Percentiles rank a stretch among this genome's conserved stretches.
Conservation (phyloP, 2,329 filamentous ascomycete genomes). For the Penicillium oxalicum region DNA sequence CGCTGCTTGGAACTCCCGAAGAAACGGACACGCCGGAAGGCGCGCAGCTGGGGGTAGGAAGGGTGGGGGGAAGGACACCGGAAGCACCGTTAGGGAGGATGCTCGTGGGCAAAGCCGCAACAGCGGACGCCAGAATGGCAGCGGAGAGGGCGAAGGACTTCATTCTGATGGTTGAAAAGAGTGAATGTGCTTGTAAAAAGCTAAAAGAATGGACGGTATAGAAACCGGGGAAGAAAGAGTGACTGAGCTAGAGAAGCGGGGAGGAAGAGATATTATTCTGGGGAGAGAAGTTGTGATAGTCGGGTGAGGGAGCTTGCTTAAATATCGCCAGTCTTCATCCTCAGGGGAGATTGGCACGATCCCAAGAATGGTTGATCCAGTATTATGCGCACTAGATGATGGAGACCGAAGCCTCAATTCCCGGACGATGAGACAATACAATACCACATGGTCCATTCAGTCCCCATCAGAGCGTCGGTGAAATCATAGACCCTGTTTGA, state of each 20-base stretch:
- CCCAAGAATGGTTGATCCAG: too few relatives aligned
- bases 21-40: conserved; percentile 5
- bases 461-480: too few relatives aligned
- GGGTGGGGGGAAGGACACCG: conserved; percentile 9
- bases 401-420: too few relatives aligned
- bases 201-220: conserved; percentile 20
- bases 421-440: too few relatives aligned
- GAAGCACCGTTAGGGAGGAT: conserved; percentile 9
- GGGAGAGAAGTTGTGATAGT: conserved; percentile 7
- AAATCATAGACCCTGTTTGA: background rate
- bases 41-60: conserved; percentile 10
- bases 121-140: conserved; percentile 18
- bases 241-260: conserved; percentile 10
- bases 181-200: conserved; percentile 15
- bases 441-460: too few relatives aligned
- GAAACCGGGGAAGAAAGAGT: conserved; percentile 15
- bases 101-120: conserved; percentile 15
- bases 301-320: background rate
- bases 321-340: too few relatives aligned
- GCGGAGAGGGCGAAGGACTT: conserved; percentile 18
- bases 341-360: background rate
- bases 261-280: conserved; percentile 12
- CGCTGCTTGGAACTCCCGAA: background rate
- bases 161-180: conserved; percentile 16
- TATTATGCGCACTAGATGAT: too few relatives aligned